Base-by-base conservation (phyloP, 495 filamentous ascomycete genomes). In the Pyrenula aspistea region DNA sequence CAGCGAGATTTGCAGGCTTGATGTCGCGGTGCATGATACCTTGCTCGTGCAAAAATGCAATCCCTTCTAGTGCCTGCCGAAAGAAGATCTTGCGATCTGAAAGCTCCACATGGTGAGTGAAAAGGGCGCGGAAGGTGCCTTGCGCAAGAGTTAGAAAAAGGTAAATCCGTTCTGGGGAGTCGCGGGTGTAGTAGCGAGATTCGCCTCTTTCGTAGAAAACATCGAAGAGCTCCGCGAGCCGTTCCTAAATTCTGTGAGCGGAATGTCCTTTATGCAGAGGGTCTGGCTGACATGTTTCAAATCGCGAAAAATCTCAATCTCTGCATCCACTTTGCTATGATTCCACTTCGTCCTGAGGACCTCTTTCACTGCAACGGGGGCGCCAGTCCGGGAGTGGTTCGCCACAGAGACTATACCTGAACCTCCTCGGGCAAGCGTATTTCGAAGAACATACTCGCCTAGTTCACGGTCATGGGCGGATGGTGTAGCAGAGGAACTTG, bases 21-120 rank as follows among this genome's bases (percentile, higher is more conserved):
- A 99, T 99, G 66, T 99, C 93, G 24, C 93, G 88, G 66, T 99
- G 93, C 49, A 97, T 90, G 49, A 99, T 92, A 24, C 91, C 91
- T 70, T 97, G 88, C 62, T 89, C 97, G 62, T 99, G 93, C 4
- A 99, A 78, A 65, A 96, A 97, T 4, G 56, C 59, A 56, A 63
- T 49, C 4, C 61, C 61, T 51, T 61, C 55, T 1, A 63, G 54
- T 2, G 58, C 56, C 55, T 63, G 61, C 22, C 55, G 47, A 50
- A 61, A 61, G 15, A 61, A 56, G 4, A n/a, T 21, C 2, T 56
- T 58, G 15, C 61, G 61, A 25, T 49, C 60, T 1, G 48, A 31
- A 3, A 24, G 31, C 8, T 60, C 57, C 12, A 59, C 59, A 23
- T 59, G 58, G 15, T 59, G 60, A n/a, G 25, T 55, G 49, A 59